Base-by-base conservation (phyloP, 148 eudicot species). In the Persicaria maculosa region DNA sequence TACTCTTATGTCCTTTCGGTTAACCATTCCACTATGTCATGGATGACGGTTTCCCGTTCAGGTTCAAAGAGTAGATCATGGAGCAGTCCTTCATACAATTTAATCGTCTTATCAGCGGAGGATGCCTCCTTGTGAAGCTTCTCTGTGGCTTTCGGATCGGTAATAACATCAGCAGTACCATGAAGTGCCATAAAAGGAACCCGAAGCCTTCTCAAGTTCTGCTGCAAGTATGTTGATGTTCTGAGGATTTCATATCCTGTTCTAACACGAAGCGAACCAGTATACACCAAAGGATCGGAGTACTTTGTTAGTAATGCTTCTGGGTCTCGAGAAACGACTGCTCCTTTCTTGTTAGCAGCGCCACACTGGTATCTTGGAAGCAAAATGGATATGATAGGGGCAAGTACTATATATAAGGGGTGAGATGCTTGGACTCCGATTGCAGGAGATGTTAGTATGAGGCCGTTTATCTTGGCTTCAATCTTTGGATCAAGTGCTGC, bases 51-150 rank as follows among this genome's bases (percentile, higher is more conserved):
- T 83, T 95, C 96, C 2, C 96, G 87, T 76, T 95, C 99, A 12
- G 99, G 99, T 80, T 95, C 99, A 47, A 95, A 95, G 6, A 95
- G 91, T 31, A 95, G 96, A 80, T 95, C 99, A 25, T 95, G 99
- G 80, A 95, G 81, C 80, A 88, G 89, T 36, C 97, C 99, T 12
- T 92, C 93, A 19, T 92, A 95, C 45, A 95, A 91, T 79, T 89
- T 95, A 45, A 95, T 92, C 78, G 82, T 89, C 84, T 95, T 95
- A 79, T 82, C 88, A 78, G 69, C 76, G 22, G 99, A 95, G 0
- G 94, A 65, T 0, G 99, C 96, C 80, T 87, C 83, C 15, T 84
- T 75, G 86, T 85, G 92, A 79, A 92, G 77, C 58, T 90, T 90
- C 81, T 86, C 90, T 50, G 98, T 90, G 72, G 96, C 98, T 36